Percentiles rank a stretch among this genome's conserved stretches.
Conservation (phyloP, 78 protist genomes). For the Dictyostelium purpureum region DNA sequence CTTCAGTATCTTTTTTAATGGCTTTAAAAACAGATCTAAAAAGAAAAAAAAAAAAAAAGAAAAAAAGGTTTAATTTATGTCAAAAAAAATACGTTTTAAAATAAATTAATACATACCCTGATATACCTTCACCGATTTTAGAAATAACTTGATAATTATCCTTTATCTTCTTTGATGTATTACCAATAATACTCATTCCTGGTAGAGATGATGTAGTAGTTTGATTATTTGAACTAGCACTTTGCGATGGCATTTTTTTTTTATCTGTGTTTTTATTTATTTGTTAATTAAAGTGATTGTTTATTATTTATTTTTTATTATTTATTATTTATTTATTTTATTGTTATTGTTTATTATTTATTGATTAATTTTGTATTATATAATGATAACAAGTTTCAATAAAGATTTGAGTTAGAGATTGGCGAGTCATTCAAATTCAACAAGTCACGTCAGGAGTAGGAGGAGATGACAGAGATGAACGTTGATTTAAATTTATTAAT, state of each 20-base stretch:
- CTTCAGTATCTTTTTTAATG: conserved; percentile 52
- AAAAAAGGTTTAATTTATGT: background rate
- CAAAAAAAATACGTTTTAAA: background rate
- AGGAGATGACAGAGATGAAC: no score
- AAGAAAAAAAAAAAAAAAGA: background rate
- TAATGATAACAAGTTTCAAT: no score
- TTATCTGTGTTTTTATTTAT: no score
- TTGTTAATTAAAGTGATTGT: background rate
- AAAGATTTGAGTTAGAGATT: no score
- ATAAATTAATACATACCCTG: conserved; percentile 48
- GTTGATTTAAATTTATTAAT: no score
- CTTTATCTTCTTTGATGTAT: conserved; percentile 23
- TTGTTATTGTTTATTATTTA: no score
- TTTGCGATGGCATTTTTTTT: conserved; percentile 32
- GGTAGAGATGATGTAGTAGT: background rate
- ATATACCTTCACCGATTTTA: conserved; percentile 76
- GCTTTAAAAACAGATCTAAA: conserved; percentile 70
- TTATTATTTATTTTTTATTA: background rate
- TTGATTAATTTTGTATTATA: no score
- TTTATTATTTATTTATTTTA: no score
- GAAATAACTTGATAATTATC: conserved; percentile 36
- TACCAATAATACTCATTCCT: conserved; percentile 8
- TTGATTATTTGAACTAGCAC: no score
- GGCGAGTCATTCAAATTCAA: no score
- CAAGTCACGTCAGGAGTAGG: no score